These are phyloP conservation scores for Neonectria faginata DNA, from an alignment of 2,329 filamentous ascomycete species.

Conservation along the genomic window DNA sequence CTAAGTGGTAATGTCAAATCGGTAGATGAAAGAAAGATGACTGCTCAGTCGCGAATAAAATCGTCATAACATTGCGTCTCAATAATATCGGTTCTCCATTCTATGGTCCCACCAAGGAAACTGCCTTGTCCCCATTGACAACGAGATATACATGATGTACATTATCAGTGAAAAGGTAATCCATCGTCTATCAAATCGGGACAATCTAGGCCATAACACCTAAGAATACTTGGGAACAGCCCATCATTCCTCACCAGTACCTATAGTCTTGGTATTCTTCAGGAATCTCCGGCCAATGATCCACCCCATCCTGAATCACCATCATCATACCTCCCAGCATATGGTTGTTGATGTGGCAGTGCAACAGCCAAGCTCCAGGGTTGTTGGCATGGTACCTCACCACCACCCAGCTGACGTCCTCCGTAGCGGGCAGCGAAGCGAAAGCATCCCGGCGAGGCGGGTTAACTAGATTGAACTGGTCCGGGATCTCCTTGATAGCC, in stretches of 20 bases:
- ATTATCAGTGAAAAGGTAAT: not conserved
- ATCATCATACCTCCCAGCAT: conserved; percentile 66
- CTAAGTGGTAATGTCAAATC: conserved; percentile 28
- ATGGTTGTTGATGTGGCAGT: conserved; percentile 68
- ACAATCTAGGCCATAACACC: not conserved
- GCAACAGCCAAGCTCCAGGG: conserved; percentile 66
- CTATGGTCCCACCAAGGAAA: not conserved
- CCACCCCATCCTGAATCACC: conserved; percentile 62
- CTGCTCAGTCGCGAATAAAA: no score
- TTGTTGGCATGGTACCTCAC: conserved; percentile 65
- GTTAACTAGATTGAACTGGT: conserved; percentile 67
- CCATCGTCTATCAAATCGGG: not conserved
- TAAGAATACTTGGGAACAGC: not conserved
- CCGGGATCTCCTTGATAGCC: conserved; percentile 59
- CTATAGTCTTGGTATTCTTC: conserved; percentile 47
- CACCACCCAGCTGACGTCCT: conserved; percentile 56
- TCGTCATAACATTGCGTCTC: no score
- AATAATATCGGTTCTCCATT: not conserved
- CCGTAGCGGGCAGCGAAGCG: conserved; percentile 37
- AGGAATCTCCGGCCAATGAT: conserved; percentile 57
- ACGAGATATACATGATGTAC: not conserved
- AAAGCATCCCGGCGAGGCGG: conserved; percentile 65
- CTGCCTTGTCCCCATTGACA: not conserved
- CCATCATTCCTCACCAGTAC: not conserved
- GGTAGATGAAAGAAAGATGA: not conserved